Evolutionary conservation across 495 filamentous ascomycete genomes (phyloP).

Genomic region (Alectoria sarmentosa): DNA sequence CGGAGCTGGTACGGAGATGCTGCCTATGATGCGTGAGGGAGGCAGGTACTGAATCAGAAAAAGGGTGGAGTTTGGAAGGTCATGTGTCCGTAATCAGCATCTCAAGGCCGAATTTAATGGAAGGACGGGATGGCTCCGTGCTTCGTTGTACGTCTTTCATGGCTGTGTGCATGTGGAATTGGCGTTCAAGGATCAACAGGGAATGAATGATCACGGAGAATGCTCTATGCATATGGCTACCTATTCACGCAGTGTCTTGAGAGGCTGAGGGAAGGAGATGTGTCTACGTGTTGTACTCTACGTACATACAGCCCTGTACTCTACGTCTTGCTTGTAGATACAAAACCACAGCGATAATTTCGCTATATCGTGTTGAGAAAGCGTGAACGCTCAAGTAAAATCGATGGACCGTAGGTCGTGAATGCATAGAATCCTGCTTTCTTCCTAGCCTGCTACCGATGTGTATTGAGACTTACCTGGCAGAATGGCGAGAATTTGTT

Average conservation of each 20-base stretch:
- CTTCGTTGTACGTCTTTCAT: background rate
- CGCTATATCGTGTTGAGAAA: background rate
- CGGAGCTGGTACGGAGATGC: slow-evolving; percentile 23
- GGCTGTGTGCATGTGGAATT: background rate
- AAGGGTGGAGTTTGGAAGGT: background rate
- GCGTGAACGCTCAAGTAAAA: background rate
- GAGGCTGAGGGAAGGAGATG: background rate
- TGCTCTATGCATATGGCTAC: background rate
- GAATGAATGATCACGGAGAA: background rate
- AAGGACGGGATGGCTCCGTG: background rate
- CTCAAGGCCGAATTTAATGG: background rate
- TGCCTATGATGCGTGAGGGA: slow-evolving; percentile 27
- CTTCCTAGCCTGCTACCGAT: too few species aligned
- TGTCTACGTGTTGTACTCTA: background rate
- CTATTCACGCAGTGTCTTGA: background rate
- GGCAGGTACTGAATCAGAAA: background rate
- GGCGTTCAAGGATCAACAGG: background rate
- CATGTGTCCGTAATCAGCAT: background rate
- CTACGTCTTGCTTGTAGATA: slow-evolving; percentile 2
- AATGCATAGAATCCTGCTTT: too few species aligned
- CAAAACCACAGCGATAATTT: background rate
- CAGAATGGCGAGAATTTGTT: background rate
- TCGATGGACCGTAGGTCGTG: too few species aligned
- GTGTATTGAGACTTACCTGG: background rate
- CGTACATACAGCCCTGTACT: background rate